Conservation (phyloP, 2,329 filamentous ascomycete species). For the Colletotrichum tabaci region DNA sequence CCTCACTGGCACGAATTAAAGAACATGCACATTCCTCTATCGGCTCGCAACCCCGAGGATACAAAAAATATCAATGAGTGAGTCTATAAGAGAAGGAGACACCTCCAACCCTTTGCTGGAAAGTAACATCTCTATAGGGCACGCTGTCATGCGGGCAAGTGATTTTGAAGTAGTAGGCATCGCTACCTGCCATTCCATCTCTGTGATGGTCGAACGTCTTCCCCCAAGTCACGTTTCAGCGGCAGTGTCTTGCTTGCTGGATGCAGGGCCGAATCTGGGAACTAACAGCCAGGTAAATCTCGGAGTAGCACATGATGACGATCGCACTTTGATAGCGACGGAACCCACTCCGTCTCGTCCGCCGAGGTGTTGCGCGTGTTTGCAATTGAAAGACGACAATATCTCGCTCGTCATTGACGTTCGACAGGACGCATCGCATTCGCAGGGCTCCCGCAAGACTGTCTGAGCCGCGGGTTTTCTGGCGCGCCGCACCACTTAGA, state of each 20-base stretch:
- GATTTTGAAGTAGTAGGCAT: too few species aligned
- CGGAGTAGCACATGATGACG: background rate
- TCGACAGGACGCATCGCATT: background rate
- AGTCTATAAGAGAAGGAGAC: background rate
- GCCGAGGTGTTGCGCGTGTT: background rate
- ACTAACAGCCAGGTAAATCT: background rate
- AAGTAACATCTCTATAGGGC: background rate
- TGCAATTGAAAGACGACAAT: background rate
- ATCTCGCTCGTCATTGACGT: background rate
- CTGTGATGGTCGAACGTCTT: background rate
- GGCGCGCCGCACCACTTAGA: slow-evolving; percentile 2
- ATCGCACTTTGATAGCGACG: slow-evolving; percentile 1
- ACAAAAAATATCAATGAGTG: background rate
- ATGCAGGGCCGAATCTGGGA: background rate
- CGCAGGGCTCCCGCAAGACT: background rate
- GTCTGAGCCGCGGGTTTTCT: background rate
- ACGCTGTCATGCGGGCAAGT: background rate
- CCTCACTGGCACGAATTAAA: background rate
- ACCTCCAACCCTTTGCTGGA: too few species aligned
- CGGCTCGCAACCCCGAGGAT: background rate
- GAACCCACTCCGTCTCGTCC: slow-evolving; percentile 24
- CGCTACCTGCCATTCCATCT: background rate
- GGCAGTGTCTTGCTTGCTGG: slow-evolving; percentile 3
- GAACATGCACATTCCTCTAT: background rate
- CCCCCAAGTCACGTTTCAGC: background rate